Base-by-base conservation (phyloP, 176 grass and related monocot genomes). In the Pharus latifolius region DNA sequence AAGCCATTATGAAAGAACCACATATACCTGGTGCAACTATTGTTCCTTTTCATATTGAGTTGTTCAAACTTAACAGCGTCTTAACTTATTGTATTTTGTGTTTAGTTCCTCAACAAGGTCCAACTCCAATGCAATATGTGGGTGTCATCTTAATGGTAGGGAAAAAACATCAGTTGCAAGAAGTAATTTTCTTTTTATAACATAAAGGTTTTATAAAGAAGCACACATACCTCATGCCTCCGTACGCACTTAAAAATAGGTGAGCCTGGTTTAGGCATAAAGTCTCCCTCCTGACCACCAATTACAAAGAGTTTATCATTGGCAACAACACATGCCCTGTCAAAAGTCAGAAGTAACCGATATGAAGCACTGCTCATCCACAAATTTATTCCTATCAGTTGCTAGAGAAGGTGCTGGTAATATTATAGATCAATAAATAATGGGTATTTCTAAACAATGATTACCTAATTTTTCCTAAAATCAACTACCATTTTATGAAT, bases 221-320 rank as follows among this genome's bases (percentile, higher is more conserved):
- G 18, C 38, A 62, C 60, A 26, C 44, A 32, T 65, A 96, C 93
- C 88, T 90, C 86, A 34, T 96, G 89, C 65, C 83, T 89, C 38
- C 89, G 64, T 53, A 72, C 70, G 15, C 93, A 96, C 58, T 92
- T 97, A 76, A 90, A 97, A 67, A 97, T 87, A 59, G 89, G 86
- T 58, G 93, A 97, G 52, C 86, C 86, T 28, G 86, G 86, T 65
- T 97, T 92, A 67, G 93, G 65, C 86, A 89, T 88, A 58, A 97
- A 97, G 61, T 97, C 93, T 65, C 93, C 93, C 61, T 92, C 89
- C 92, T 97, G 93, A 38, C 93, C 93, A 67, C 93, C 89, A 85
- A 90, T 96, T 45, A 92, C 86, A 66, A 92, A 72, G 42, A 97
- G 70, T 63, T 87, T 74, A 62, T 87, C 85, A 60, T 90, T 92